These are phyloP conservation scores for Quercus gilva DNA, from an alignment of 306 rosid genomes.

Conservation along the genomic window DNA sequence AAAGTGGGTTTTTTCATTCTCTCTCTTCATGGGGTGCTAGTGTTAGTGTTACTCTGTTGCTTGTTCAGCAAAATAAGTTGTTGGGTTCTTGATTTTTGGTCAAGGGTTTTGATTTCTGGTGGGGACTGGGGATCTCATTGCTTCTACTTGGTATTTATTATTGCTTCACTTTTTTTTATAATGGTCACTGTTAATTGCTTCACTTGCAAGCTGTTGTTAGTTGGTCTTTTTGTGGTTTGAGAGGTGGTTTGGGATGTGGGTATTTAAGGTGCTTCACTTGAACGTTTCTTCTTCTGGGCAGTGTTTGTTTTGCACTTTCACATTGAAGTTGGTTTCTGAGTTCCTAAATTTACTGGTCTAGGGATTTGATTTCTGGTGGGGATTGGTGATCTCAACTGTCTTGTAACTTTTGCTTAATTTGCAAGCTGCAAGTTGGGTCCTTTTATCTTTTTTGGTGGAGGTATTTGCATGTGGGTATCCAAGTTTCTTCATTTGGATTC, in stretches of 20 bases:
- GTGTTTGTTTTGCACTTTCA: slow-evolving; percentile 19
- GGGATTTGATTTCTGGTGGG: slow-evolving; percentile 52
- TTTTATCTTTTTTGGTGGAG: not conserved
- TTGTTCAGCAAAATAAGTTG: slow-evolving; percentile 19
- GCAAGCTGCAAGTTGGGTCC: slow-evolving; percentile 34
- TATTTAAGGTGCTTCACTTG: slow-evolving; percentile 2
- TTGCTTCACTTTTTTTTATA: slow-evolving; percentile 41
- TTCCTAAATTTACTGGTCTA: slow-evolving; percentile 36
- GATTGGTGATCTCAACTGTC: slow-evolving; percentile 36
- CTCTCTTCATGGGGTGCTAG: not conserved
- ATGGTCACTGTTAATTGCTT: slow-evolving; percentile 49
- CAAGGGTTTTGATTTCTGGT: slow-evolving; percentile 41
- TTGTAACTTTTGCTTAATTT: slow-evolving; percentile 36
- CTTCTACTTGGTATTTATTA: slow-evolving; percentile 35
- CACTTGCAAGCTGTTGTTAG: slow-evolving; percentile 53
- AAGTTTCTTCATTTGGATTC: slow-evolving; percentile 37
- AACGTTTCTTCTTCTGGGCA: slow-evolving; percentile 34
- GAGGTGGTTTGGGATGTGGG: slow-evolving; percentile 43
- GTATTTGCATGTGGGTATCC: slow-evolving; percentile 13
- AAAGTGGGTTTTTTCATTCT: not conserved
- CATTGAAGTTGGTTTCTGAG: slow-evolving; percentile 24
- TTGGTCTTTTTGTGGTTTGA: slow-evolving; percentile 38
- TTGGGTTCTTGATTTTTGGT: slow-evolving; percentile 33
- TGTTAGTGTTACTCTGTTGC: not conserved
- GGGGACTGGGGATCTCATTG: slow-evolving; percentile 49